A percentile compares a stretch with the other conserved stretches of the same genome.
Evolutionary conservation across 208 protist species (phyloP).

Genomic region (Acanthamoeba quina): DNA sequence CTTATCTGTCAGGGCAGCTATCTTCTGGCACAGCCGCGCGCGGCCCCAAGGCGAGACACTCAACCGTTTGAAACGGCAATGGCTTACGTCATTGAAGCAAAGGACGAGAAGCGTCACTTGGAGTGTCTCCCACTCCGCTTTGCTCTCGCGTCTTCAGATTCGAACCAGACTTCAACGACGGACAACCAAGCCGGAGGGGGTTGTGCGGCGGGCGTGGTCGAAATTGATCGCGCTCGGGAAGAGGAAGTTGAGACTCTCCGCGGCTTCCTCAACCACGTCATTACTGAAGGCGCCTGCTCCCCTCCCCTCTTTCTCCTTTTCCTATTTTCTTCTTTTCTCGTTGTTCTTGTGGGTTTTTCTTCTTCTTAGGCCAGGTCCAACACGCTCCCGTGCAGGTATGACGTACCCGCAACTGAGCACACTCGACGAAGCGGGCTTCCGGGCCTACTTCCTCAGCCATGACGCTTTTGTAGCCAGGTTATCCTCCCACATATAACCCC

Average conservation of each 20-base stretch:
- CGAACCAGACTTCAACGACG: neutral
- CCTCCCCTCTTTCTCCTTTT: neutral
- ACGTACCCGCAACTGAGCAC: constrained; percentile 16
- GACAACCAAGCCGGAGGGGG: neutral
- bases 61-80: too few relatives aligned
- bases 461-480: constrained; percentile 41
- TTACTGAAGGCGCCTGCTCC: neutral
- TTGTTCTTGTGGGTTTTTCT: neutral
- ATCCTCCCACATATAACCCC: neutral
- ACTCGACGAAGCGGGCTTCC: neutral
- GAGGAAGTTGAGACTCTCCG: constrained; percentile 4
- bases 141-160: neutral
- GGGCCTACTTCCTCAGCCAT: constrained; percentile 38
- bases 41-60: too few relatives aligned
- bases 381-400: constrained; percentile 46
- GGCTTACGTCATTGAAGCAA: constrained; percentile 1
- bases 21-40: too few relatives aligned
- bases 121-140: neutral
- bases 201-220: neutral
- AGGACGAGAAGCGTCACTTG: neutral
- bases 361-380: neutral
- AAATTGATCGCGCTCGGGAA: neutral
- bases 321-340: neutral
- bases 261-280: constrained; percentile 12
- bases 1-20: too few relatives aligned